phyloP scores from a whole-genome alignment of 1,139 yeast species.

The Debaryomyces fabryi region DNA sequence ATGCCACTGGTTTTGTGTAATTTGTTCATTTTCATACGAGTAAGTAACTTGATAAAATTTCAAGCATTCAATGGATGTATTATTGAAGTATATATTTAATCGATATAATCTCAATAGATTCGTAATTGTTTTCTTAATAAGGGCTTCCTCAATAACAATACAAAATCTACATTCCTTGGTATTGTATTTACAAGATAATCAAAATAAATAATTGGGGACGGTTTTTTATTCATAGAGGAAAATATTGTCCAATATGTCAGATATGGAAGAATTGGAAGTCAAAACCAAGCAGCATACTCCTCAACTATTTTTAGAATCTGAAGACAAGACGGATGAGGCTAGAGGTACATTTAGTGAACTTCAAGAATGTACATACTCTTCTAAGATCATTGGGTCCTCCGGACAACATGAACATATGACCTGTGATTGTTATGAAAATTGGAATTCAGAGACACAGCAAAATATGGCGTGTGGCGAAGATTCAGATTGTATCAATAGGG shows the following conservation, averaged over 20 bases:
- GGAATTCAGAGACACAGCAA: conserved; percentile 33
- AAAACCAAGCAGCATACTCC: conserved; percentile 16
- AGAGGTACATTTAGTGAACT: conserved; percentile 56
- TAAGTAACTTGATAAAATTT: conserved; percentile 5
- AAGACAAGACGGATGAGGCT: conserved; percentile 76
- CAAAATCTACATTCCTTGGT: not conserved
- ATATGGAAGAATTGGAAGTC: conserved; percentile 11
- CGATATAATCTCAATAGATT: not conserved
- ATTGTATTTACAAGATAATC: not conserved
- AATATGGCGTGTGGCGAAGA: conserved; percentile 84
- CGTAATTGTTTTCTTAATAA: not conserved
- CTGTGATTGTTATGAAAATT: conserved; percentile 75
- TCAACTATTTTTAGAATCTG: conserved; percentile 49
- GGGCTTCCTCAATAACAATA: not conserved
- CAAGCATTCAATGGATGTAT: conserved; percentile 1
- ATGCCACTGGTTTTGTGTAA: conserved; percentile 12
- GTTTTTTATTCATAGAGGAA: not conserved
- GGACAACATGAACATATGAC: conserved; percentile 79
- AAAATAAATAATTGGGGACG: not conserved
- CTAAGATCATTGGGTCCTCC: conserved; percentile 62
- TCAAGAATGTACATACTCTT: conserved; percentile 60
- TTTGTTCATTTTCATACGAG: not conserved
- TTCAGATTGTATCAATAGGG: conserved; percentile 87
- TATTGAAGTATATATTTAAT: not conserved
- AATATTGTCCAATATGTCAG: conserved; percentile 11